Conservation (phyloP, 2,329 filamentous ascomycete species). For the Davidsoniella neocaledoniae region DNA sequence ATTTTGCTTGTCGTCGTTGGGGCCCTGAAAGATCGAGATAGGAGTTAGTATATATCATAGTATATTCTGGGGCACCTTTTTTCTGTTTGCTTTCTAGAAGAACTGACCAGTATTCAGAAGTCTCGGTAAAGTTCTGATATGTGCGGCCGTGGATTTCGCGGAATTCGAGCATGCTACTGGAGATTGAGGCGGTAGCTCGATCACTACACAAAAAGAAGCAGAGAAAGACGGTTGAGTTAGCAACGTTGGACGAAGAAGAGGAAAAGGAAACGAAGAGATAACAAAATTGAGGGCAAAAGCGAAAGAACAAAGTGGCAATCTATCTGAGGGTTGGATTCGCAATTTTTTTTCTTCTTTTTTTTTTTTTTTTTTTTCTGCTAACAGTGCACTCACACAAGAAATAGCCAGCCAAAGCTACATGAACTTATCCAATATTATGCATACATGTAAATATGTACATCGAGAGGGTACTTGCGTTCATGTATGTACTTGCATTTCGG, state of each 20-base stretch:
- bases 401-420: too few species aligned
- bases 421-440: too few species aligned
- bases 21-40: conserved; percentile 12
- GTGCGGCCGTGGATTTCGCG: conserved; percentile 19
- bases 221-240: neutral
- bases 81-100: neutral
- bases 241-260: neutral
- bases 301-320: neutral
- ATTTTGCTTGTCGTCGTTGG: conserved; percentile 17
- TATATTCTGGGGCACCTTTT: neutral
- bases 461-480: too few species aligned
- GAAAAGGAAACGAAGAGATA: neutral
- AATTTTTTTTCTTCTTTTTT: too few species aligned
- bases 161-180: conserved; percentile 18
- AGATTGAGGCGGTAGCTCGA: conserved; percentile 17
- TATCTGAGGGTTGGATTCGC: too few species aligned
- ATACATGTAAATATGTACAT: too few species aligned
- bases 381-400: too few species aligned
- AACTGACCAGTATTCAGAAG: conserved; percentile 17
- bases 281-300: neutral
- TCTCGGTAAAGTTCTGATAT: conserved; percentile 18
- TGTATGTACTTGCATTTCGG: too few species aligned
- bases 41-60: neutral
- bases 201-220: neutral
- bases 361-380: too few species aligned